These are phyloP conservation scores for Cladosporium sp. DNA, from an alignment of 2,329 filamentous ascomycete species.

Conservation along the genomic window DNA sequence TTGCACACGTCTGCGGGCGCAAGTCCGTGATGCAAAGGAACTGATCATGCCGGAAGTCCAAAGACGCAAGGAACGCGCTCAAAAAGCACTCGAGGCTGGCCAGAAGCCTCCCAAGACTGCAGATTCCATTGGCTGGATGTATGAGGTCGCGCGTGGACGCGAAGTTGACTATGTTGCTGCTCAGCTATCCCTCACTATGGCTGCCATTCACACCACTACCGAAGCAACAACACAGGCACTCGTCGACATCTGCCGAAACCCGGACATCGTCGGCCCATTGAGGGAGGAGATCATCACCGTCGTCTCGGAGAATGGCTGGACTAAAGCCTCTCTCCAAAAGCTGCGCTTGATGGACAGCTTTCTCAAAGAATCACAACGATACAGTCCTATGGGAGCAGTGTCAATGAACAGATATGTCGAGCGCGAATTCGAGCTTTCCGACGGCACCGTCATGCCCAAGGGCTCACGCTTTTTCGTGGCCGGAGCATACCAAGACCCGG, in stretches of 20 bases:
- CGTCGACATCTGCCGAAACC: slow-evolving; percentile 21
- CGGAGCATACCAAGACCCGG: slow-evolving; percentile 15
- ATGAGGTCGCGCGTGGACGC: slow-evolving; percentile 20
- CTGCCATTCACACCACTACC: slow-evolving; percentile 27
- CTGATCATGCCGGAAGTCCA: slow-evolving; percentile 34
- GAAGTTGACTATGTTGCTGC: slow-evolving; percentile 17
- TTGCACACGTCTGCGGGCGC: slow-evolving; percentile 30
- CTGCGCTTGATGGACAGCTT: slow-evolving; percentile 32
- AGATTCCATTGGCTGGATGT: slow-evolving; percentile 28
- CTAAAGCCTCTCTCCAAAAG: slow-evolving; percentile 27
- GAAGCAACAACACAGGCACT: slow-evolving; percentile 25
- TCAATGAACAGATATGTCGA: slow-evolving; percentile 26
- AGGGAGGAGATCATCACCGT: slow-evolving; percentile 26
- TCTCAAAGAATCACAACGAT: slow-evolving; percentile 31
- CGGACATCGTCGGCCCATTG: slow-evolving; percentile 25
- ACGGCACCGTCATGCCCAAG: slow-evolving; percentile 25
- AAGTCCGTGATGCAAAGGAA: slow-evolving; percentile 29
- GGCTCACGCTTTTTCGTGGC: slow-evolving; percentile 17
- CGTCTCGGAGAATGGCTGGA: slow-evolving; percentile 26
- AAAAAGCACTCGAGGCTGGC: slow-evolving; percentile 19
- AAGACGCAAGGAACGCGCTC: slow-evolving; percentile 23
- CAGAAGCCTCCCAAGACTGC: slow-evolving; percentile 18
- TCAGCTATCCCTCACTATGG: slow-evolving; percentile 22
- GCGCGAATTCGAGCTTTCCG: slow-evolving; percentile 24
- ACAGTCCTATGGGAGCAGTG: slow-evolving; percentile 18